phyloP scores from a whole-genome alignment of 73 alveolate genomes.

The Paramecium bursaria region DNA sequence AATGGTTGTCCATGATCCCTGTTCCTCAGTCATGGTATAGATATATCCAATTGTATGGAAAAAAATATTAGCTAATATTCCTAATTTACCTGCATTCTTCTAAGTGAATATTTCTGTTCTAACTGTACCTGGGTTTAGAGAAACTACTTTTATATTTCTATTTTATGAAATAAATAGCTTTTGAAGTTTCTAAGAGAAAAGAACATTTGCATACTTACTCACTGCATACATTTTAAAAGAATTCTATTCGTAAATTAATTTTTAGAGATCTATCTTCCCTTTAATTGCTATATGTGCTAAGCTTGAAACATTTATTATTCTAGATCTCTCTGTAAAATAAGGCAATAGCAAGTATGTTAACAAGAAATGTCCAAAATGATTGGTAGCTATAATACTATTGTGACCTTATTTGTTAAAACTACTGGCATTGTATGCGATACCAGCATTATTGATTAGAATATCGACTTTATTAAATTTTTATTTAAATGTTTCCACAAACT shows the following conservation, averaged over 20 bases:
- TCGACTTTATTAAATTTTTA: neutral
- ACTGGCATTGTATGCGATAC: constrained; percentile 30
- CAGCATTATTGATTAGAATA: neutral
- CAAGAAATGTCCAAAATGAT: constrained; percentile 66
- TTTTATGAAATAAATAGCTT: too few species aligned
- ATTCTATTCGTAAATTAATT: neutral
- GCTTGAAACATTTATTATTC: constrained; percentile 64
- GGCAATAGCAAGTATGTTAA: constrained; percentile 28
- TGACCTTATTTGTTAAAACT: constrained; percentile 49
- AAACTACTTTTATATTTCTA: neutral
- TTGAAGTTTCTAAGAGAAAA: neutral
- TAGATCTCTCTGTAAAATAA: constrained; percentile 1
- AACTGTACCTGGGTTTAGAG: neutral
- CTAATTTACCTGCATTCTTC: too few species aligned
- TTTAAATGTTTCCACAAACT: neutral
- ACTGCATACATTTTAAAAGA: neutral
- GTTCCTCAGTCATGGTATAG: constrained; percentile 36
- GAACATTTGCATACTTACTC: neutral
- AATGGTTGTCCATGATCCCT: constrained; percentile 43
- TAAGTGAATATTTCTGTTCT: neutral
- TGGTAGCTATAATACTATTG: constrained; percentile 59
- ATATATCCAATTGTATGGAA: too few species aligned
- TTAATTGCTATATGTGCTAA: too few species aligned
- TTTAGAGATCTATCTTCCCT: too few species aligned
- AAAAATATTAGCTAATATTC: too few species aligned